Evolutionary conservation across 345 rosid genomes (phyloP).

Genomic region (sweet orange (Citrus sinensis)): DNA sequence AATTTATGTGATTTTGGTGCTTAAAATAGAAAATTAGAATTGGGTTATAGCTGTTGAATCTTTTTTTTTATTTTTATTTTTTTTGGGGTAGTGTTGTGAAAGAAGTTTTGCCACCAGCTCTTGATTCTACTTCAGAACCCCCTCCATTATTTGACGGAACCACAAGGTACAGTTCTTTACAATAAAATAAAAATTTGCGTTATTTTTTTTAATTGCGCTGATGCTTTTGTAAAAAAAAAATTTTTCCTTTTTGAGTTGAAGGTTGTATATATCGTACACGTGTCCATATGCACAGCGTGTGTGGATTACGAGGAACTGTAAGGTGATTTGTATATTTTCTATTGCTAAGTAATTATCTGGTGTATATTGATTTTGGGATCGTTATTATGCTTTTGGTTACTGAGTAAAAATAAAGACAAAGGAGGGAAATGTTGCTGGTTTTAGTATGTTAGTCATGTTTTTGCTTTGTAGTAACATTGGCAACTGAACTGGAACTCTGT

Average conservation of each 20-base stretch:
- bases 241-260: conserved; percentile 19
- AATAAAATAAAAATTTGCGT: background rate
- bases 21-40: background rate
- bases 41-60: background rate
- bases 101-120: conserved; percentile 56
- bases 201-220: background rate
- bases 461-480: background rate
- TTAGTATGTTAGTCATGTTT: background rate
- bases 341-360: background rate
- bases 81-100: conserved; percentile 26
- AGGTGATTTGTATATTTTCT: conserved; percentile 39
- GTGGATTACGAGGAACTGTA: conserved; percentile 75
- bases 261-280: conserved; percentile 66
- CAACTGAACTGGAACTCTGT: background rate
- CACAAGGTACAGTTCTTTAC: conserved; percentile 41
- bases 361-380: background rate
- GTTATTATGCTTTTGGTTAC: background rate
- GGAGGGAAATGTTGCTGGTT: background rate
- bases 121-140: conserved; percentile 63
- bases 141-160: conserved; percentile 74
- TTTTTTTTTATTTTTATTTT: background rate
- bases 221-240: too few relatives aligned
- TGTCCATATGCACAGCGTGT: conserved; percentile 86
- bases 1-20: background rate
- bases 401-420: background rate